These are phyloP conservation scores for Arthrobotrys entomopaga DNA, from an alignment of 2,329 filamentous ascomycete species.

Conservation along the genomic window DNA sequence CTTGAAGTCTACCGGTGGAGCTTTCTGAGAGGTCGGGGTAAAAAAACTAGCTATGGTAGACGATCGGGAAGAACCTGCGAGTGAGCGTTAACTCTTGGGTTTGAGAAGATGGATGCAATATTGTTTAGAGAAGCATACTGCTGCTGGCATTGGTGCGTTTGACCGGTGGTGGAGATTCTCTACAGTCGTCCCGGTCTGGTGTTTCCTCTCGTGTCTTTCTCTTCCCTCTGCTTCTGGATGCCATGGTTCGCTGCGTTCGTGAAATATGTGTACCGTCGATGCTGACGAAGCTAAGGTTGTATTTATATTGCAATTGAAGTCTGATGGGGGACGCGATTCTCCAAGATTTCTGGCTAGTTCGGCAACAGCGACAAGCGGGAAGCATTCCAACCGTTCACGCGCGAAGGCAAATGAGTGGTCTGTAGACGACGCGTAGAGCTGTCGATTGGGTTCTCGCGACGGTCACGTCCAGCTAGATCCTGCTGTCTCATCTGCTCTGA, in stretches of 20 bases:
- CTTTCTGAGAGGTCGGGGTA: conserved; percentile 42
- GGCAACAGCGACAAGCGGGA: conserved; percentile 9
- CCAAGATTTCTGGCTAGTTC: background rate
- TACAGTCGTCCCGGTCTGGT: conserved; percentile 33
- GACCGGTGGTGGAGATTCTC: conserved; percentile 35
- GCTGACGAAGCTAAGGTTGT: background rate
- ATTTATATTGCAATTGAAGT: background rate
- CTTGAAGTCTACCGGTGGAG: conserved; percentile 27
- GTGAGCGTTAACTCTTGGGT: background rate
- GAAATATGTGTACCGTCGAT: background rate
- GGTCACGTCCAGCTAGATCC: no score
- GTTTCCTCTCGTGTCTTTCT: conserved; percentile 46
- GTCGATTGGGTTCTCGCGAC: no score
- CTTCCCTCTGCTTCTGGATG: conserved; percentile 35
- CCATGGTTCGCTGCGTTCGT: conserved; percentile 27
- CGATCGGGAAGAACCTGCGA: background rate
- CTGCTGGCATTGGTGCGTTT: conserved; percentile 21
- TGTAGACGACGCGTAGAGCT: no score
- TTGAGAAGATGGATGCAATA: background rate
- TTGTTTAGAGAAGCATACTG: background rate
- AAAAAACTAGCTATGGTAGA: conserved; percentile 37
- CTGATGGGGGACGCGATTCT: background rate
- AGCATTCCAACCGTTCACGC: background rate
- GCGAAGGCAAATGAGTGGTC: no score
- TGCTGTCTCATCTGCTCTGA: no score